Percentiles rank a stretch among this genome's conserved stretches.
phyloP scores from a whole-genome alignment of 139 green algal genomes.

The Axilococcus clingmanii region DNA sequence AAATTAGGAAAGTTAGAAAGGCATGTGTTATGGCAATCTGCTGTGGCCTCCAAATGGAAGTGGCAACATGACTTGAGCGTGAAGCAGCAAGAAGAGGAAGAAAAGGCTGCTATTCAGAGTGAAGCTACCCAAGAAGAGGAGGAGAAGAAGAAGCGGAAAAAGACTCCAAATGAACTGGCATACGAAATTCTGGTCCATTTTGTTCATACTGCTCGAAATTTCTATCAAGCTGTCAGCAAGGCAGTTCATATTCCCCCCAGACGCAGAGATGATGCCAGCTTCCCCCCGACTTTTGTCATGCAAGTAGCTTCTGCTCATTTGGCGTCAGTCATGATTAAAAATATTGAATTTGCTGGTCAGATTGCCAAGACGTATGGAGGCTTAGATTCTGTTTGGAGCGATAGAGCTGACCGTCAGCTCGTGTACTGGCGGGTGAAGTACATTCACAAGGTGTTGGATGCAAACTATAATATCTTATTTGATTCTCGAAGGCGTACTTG shows the following conservation, averaged over 20 bases:
- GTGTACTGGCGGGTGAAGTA: conserved; percentile 13
- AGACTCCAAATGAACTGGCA: conserved; percentile 49
- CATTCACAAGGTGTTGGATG: conserved; percentile 38
- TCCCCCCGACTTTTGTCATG: conserved; percentile 43
- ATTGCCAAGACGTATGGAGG: background rate
- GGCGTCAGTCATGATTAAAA: conserved; percentile 51
- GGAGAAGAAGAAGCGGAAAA: conserved; percentile 25
- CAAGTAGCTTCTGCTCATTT: conserved; percentile 46
- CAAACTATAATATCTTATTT: conserved; percentile 60
- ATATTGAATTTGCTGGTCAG: conserved; percentile 1
- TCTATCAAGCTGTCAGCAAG: conserved; percentile 68
- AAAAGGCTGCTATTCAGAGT: conserved; percentile 1
- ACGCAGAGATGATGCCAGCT: conserved; percentile 53
- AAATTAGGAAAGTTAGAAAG: conserved; percentile 59
- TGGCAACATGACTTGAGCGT: no score
- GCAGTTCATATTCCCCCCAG: conserved; percentile 60
- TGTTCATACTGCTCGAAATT: conserved; percentile 45
- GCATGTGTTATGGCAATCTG: conserved; percentile 49
- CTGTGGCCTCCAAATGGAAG: conserved; percentile 36
- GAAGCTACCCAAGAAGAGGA: background rate
- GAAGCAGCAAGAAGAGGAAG: conserved; percentile 6
- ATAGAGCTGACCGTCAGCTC: background rate
- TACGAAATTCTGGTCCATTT: conserved; percentile 67
- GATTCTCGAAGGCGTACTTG: conserved; percentile 63
- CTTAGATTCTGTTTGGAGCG: background rate